Percentiles rank a stretch among this genome's conserved stretches.
These are phyloP conservation scores for Sporisorium sorghi DNA, from an alignment of 1,284 basidiomycete species.

Conservation along the genomic window DNA sequence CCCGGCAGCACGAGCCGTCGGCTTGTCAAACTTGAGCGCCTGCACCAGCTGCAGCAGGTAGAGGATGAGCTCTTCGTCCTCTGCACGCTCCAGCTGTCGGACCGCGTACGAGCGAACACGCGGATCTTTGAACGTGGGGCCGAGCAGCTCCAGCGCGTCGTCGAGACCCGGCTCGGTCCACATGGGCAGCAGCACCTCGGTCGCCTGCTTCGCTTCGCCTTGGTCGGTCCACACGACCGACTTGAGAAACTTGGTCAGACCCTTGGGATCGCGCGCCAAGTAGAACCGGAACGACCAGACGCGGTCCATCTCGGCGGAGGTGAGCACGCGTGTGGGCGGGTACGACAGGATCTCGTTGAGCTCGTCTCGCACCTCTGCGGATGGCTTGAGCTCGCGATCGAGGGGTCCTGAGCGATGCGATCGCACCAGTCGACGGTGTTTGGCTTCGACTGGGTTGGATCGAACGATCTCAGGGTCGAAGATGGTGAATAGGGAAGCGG, in stretches of 20 bases:
- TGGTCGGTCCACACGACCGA: conserved; percentile 97
- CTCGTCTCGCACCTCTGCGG: conserved; percentile 90
- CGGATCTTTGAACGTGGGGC: conserved; percentile 86
- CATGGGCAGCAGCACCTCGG: conserved; percentile 91
- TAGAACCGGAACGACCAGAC: conserved; percentile 99
- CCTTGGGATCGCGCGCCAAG: conserved; percentile 84
- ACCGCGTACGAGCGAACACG: conserved; percentile 94
- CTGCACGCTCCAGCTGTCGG: conserved; percentile 86
- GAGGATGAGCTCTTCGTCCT: conserved; percentile 94
- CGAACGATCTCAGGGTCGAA: conserved; percentile 88
- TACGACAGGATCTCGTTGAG: conserved; percentile 89
- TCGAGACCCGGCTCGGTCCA: conserved; percentile 98
- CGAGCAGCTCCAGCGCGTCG: conserved; percentile 93
- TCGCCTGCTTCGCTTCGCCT: conserved; percentile 95
- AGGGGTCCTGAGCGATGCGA: conserved; percentile 94
- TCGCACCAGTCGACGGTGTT: conserved; percentile 91
- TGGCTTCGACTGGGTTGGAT: conserved; percentile 97
- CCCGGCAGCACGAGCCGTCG: conserved; percentile 12
- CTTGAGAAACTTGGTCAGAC: conserved; percentile 96
- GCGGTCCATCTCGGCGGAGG: conserved; percentile 91
- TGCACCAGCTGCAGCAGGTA: conserved; percentile 97
- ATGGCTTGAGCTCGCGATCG: conserved; percentile 94
- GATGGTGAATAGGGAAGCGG: conserved; percentile 80
- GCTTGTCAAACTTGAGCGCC: conserved; percentile 78
- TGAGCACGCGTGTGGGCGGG: conserved; percentile 87